Evolutionary conservation across 169 alveolate genomes (phyloP).

Genomic region (Theileria parva): DNA sequence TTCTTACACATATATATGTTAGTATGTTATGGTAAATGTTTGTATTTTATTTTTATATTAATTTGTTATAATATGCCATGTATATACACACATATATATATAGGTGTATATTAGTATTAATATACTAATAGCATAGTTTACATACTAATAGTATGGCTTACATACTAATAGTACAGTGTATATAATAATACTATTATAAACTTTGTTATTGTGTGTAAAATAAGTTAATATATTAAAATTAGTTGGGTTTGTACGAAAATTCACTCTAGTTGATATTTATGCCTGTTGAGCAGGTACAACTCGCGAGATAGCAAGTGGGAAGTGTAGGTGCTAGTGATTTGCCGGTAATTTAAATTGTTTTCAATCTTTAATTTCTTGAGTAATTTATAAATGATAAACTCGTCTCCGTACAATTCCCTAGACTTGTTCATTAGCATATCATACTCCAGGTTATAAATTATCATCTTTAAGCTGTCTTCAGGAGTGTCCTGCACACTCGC

Average conservation of each 20-base stretch:
- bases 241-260: background rate
- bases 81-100: too few species aligned
- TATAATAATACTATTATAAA: too few species aligned
- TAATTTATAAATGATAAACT: background rate
- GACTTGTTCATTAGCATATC: slow-evolving; percentile 38
- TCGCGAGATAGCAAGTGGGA: slow-evolving; percentile 37
- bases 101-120: too few species aligned
- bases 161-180: too few species aligned
- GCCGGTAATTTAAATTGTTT: background rate
- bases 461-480: background rate
- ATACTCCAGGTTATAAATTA: slow-evolving; percentile 41
- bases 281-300: background rate
- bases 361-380: background rate
- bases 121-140: too few species aligned
- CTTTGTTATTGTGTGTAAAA: background rate
- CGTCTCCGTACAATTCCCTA: slow-evolving; percentile 51
- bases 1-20: background rate
- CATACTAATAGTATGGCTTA: too few species aligned
- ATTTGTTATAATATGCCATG: too few species aligned
- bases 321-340: slow-evolving; percentile 23
- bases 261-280: background rate
- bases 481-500: background rate
- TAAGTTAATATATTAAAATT: slow-evolving; percentile 11
- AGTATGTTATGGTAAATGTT: too few species aligned
- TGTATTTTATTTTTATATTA: too few species aligned